Percentiles rank a stretch among this genome's conserved stretches.
These are phyloP conservation scores for Beauveria bassiana DNA, from an alignment of 2,329 filamentous ascomycete genomes.

Conservation along the genomic window DNA sequence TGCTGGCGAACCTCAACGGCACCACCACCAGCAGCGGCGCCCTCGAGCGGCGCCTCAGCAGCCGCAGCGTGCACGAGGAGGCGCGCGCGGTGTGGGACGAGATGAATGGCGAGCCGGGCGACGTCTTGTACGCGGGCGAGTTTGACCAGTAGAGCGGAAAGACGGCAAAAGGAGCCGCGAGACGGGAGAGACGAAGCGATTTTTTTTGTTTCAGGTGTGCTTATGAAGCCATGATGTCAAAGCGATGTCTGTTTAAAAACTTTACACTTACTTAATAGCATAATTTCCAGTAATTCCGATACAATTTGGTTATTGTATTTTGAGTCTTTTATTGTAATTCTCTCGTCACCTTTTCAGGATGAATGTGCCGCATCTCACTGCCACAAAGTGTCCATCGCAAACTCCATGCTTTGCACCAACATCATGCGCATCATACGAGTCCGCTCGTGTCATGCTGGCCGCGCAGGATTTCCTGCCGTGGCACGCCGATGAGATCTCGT, in stretches of 20 bases:
- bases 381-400: too few species aligned
- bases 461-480: too few species aligned
- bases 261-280: background rate
- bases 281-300: background rate
- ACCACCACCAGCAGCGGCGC: background rate
- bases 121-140: constrained; percentile 39
- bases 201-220: background rate
- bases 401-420: too few species aligned
- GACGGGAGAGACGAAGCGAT: background rate
- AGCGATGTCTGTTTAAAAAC: background rate
- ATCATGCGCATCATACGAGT: too few species aligned
- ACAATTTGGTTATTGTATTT: background rate
- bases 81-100: constrained; percentile 36
- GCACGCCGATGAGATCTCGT: too few species aligned
- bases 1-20: constrained; percentile 23
- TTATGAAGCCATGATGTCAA: background rate
- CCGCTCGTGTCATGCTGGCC: too few species aligned
- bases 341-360: too few species aligned
- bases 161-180: background rate
- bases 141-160: constrained; percentile 25
- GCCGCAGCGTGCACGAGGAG: constrained; percentile 25
- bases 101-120: constrained; percentile 35
- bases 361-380: too few species aligned
- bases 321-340: too few species aligned
- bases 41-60: constrained; percentile 4